phyloP scores from a whole-genome alignment of 805 yeast genomes.

The Wickerhamiella azyma region DNA sequence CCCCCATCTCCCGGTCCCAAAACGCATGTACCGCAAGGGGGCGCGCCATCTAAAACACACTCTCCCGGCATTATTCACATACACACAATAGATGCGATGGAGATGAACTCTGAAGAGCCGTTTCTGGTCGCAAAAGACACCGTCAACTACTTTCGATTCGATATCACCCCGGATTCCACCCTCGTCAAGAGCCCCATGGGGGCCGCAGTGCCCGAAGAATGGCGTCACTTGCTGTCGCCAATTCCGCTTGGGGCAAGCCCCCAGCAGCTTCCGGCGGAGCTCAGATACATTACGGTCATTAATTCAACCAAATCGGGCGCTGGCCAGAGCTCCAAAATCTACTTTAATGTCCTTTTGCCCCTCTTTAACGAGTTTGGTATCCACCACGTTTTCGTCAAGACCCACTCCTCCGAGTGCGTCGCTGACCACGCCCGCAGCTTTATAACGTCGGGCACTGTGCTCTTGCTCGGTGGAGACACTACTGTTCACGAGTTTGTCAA shows the following conservation, averaged over 20 bases:
- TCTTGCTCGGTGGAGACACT: conserved; percentile 77
- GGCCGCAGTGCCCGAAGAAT: neutral
- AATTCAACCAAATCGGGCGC: conserved; percentile 25
- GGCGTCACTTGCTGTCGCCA: neutral
- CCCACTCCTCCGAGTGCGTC: conserved; percentile 22
- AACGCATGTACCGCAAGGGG: too few relatives aligned
- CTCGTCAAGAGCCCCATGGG: neutral
- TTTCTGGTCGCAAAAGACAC: neutral
- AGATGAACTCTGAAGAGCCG: neutral
- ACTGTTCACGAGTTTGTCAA: conserved; percentile 67
- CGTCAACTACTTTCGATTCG: neutral
- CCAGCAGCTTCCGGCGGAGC: neutral
- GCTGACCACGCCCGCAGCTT: conserved; percentile 23
- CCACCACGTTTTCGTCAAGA: conserved; percentile 26
- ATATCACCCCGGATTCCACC: neutral
- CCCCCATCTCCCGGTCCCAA: too few relatives aligned
- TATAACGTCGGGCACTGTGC: conserved; percentile 31
- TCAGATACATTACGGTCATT: conserved; percentile 22
- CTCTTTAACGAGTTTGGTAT: conserved; percentile 24
- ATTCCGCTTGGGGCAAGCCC: neutral
- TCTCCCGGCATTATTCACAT: too few relatives aligned
- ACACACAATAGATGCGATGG: too few relatives aligned
- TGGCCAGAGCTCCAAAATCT: conserved; percentile 18
- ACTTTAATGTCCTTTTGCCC: conserved; percentile 24
- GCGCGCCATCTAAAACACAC: too few relatives aligned